Conservation (phyloP, 2,329 filamentous ascomycete genomes). For the Arthrinium puccinioides region DNA sequence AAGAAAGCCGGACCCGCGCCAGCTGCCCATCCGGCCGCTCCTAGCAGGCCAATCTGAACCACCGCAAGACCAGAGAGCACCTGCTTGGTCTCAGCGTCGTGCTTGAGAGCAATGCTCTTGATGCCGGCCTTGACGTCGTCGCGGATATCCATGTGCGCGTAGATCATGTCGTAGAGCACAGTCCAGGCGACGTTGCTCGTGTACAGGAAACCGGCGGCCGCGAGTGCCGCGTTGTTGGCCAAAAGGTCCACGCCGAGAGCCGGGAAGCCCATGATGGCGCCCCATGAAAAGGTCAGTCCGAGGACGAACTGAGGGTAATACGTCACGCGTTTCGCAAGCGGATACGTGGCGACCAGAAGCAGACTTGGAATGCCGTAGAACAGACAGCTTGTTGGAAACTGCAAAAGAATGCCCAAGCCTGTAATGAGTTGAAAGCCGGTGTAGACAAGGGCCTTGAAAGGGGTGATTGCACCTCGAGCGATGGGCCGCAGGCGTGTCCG, state of each 20-base stretch:
- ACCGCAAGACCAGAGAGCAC: conserved; percentile 65
- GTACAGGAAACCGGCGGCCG: conserved; percentile 64
- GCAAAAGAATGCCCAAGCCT: conserved; percentile 66
- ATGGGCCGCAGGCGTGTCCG: conserved; percentile 75
- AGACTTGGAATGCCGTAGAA: conserved; percentile 73
- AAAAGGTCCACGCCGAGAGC: conserved; percentile 74
- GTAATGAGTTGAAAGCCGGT: conserved; percentile 67
- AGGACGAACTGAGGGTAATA: conserved; percentile 82
- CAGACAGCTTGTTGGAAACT: conserved; percentile 67
- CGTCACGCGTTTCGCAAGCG: conserved; percentile 77
- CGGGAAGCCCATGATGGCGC: conserved; percentile 80
- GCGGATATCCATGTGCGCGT: conserved; percentile 85
- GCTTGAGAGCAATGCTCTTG: conserved; percentile 78
- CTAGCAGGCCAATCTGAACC: conserved; percentile 62
- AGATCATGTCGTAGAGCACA: conserved; percentile 85
- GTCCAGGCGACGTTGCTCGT: conserved; percentile 80
- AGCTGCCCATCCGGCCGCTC: conserved; percentile 58
- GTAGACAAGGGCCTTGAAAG: conserved; percentile 64
- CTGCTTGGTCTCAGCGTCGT: conserved; percentile 69
- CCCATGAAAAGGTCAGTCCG: conserved; percentile 83
- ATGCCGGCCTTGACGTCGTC: conserved; percentile 83
- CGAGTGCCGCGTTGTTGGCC: conserved; percentile 51
- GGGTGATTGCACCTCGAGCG: conserved; percentile 68
- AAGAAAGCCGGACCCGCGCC: conserved; percentile 66
- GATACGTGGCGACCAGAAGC: conserved; percentile 67